These are phyloP conservation scores for Aquilaria sinensis DNA, from an alignment of 345 rosid genomes.

Conservation along the genomic window DNA sequence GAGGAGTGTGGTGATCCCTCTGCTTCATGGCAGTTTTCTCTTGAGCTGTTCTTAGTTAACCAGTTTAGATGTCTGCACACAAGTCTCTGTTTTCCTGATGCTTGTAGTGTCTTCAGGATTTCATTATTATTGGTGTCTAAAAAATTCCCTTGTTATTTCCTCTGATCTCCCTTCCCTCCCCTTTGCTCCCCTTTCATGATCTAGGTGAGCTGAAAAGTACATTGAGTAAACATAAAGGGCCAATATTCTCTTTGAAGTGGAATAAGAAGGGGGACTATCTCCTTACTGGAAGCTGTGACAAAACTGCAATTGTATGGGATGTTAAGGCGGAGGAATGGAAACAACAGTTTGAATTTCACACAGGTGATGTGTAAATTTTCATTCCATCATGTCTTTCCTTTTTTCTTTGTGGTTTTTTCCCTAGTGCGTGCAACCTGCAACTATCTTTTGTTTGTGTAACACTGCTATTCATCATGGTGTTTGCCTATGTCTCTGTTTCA, in stretches of 20 bases:
- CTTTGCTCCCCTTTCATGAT: slow-evolving; percentile 11
- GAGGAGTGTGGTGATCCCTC: too few relatives aligned
- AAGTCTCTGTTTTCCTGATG: too few relatives aligned
- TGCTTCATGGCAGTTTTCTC: too few relatives aligned
- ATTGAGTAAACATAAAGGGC: slow-evolving; percentile 90
- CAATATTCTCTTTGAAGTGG: slow-evolving; percentile 99
- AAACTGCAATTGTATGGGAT: slow-evolving; percentile 98
- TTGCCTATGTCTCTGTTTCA: slow-evolving; percentile 13
- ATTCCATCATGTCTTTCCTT: not conserved
- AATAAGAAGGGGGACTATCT: slow-evolving; percentile 99
- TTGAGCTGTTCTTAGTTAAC: too few relatives aligned
- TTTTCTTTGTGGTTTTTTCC: not conserved
- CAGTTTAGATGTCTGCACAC: too few relatives aligned
- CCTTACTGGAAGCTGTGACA: slow-evolving; percentile 96
- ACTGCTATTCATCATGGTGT: not conserved
- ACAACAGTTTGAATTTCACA: slow-evolving; percentile 91
- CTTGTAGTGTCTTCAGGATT: too few relatives aligned
- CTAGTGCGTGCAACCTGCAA: too few relatives aligned
- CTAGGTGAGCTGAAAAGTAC: slow-evolving; percentile 83
- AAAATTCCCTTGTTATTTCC: not conserved
- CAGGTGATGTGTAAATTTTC: slow-evolving; percentile 36
- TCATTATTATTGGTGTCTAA: too few relatives aligned
- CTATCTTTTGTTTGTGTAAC: slow-evolving; percentile 2
- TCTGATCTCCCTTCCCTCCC: not conserved
- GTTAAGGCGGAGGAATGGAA: slow-evolving; percentile 91